phyloP scores from a whole-genome alignment of 441 rosid species.

The Mallotus repandus region DNA sequence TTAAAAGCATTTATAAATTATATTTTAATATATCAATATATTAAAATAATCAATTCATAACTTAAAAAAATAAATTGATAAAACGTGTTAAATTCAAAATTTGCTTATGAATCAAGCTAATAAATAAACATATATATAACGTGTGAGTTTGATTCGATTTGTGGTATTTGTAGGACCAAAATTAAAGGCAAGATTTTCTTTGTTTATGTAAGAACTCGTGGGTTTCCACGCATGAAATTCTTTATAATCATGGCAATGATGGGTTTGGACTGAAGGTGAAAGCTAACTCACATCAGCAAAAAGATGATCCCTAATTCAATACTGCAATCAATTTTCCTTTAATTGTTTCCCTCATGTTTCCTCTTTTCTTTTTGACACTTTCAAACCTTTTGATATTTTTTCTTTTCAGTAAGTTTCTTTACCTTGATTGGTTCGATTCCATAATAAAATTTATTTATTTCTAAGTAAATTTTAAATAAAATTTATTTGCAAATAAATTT shows the following conservation, averaged over 20 bases:
- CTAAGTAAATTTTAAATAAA: too few species aligned
- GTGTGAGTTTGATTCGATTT: constrained; percentile 5
- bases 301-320: neutral
- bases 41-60: too few species aligned
- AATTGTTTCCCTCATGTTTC: neutral
- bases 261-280: neutral
- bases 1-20: too few species aligned
- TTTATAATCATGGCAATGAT: constrained; percentile 19
- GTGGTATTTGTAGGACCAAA: neutral
- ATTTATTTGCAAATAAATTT: too few species aligned
- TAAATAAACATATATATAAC: neutral
- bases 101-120: too few species aligned
- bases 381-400: too few species aligned
- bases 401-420: too few species aligned
- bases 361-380: neutral
- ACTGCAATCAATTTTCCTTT: neutral
- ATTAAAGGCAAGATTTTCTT: constrained; percentile 10
- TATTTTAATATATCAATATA: too few species aligned
- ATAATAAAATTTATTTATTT: too few species aligned
- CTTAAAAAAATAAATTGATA: too few species aligned
- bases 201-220: neutral
- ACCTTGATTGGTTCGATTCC: too few species aligned
- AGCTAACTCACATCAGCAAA: neutral
- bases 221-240: constrained; percentile 21
- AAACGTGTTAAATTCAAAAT: too few species aligned